phyloP scores from a whole-genome alignment of 371 early-diverging fungal species.

The Haplosporangium sp. region DNA sequence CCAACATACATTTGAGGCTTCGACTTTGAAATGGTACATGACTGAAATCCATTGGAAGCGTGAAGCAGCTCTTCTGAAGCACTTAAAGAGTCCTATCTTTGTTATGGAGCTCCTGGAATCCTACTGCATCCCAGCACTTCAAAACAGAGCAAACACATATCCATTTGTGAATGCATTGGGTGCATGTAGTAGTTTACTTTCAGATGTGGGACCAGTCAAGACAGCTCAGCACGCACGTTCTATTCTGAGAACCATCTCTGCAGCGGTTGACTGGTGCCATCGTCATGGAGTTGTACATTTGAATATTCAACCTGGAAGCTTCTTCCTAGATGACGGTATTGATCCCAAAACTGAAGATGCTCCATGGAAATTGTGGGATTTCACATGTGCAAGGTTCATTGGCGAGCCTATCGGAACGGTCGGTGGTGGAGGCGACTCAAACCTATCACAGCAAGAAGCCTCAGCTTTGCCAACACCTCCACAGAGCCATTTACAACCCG shows the following conservation, averaged over 20 bases:
- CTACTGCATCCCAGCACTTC: slow-evolving; percentile 49
- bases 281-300: slow-evolving; percentile 51
- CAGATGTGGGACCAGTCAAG: slow-evolving; percentile 31
- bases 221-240: slow-evolving; percentile 43
- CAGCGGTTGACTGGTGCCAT: slow-evolving; percentile 54
- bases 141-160: slow-evolving; percentile 36
- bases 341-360: slow-evolving; percentile 46
- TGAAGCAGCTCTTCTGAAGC: slow-evolving; percentile 51
- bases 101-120: slow-evolving; percentile 51
- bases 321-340: slow-evolving; percentile 51
- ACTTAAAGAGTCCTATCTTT: slow-evolving; percentile 54
- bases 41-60: slow-evolving; percentile 56
- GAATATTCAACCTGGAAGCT: slow-evolving; percentile 53
- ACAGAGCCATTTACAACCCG: slow-evolving; percentile 13
- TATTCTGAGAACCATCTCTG: slow-evolving; percentile 43
- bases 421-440: slow-evolving; percentile 9
- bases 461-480: slow-evolving; percentile 6
- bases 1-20: slow-evolving; percentile 49
- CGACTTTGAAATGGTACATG: slow-evolving; percentile 53
- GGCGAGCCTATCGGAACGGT: slow-evolving; percentile 48
- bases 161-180: slow-evolving; percentile 53
- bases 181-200: slow-evolving; percentile 43
- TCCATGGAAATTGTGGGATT: slow-evolving; percentile 56
- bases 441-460: not conserved
- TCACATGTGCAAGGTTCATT: slow-evolving; percentile 53